Evolutionary conservation across 2,329 filamentous ascomycete genomes (phyloP), one percentile per base, ranked within the genome.

Genomic region (Nemania sp.): DNA sequence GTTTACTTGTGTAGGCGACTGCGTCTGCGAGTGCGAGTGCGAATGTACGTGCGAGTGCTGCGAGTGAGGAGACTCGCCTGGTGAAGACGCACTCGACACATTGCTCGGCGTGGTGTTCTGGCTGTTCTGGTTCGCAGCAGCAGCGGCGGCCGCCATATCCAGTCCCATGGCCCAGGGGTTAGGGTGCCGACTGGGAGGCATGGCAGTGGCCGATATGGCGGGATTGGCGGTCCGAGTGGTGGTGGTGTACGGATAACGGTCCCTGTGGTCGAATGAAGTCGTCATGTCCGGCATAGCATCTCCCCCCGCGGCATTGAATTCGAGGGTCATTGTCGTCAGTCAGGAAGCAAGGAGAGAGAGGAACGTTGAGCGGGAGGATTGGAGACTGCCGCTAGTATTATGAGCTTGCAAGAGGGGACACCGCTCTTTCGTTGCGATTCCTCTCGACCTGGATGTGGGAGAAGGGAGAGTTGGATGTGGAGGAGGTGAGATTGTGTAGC

Each of bases 201-300:
- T 73, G 56, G 70, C 63, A 54, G 70, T 64, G 60, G 73, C 64
- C 52, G 72, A 68, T 55, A 74, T 61, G 58, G 69, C 65, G 61
- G 70, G 65, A 61, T 74, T 66, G 64, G 69, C 64, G 62, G 66
- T 66, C 67, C 71, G 72, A 54, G 71, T 72, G 60, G 70, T 72
- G 63, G 70, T 75, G 75, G 74, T 76, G 71, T 75, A 77, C 60
- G 79, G 76, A 67, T 81, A 82, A 68, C 78, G 78, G 63, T 81
- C 77, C 72, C 79, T 77, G 66, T 78, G 78, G 69, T 86, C 80
- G 73, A 79, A 86, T 64, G 73, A 71, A 62, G 76, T 78, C 47
- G 76, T 78, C 53, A 56, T 75, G 68, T 86, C 82, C 68, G 86
- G 69, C 68, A 86, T 77, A 69, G 77, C 80, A 71, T 86, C 81